Base-by-base conservation (phyloP, 768 basidiomycete genomes). In the Tubosaeta sp. region DNA sequence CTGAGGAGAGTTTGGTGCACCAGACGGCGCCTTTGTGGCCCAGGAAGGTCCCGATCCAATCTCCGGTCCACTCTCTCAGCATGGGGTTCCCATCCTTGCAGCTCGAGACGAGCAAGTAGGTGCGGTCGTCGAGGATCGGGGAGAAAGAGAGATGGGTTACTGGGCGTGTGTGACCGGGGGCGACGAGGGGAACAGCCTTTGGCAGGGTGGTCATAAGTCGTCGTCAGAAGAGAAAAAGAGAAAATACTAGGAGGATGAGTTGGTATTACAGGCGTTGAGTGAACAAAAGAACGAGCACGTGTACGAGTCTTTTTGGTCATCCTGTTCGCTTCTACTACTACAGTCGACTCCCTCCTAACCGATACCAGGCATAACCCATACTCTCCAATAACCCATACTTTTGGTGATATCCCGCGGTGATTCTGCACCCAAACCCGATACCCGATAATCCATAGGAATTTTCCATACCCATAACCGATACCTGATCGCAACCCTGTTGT, bases 21-120 rank as follows among this genome's bases (percentile, higher is more conserved):
- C 95, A 99, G 4, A 99, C 95, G 8, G 95, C 95, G 61, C 95
- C 97, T 69, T 91, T 90, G 73, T 90, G 88, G 22, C 88, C 88
- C 38, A 91, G 76, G 68, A 90, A 91, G 16, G 88, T 91, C 34
- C 97, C 97, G 66, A 97, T 90, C 97, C 97, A 99, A 71, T 99
- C 97, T 32, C 95, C 95, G 50, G 91, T 90, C 95, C 95, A 95
- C 65, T 93, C 88, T 65, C 93, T 83, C 59, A 97, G 75, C 91
- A 95, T 95, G 42, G 93, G 95, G 63, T 93, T 97, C 32, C 97
- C 97, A 78, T 98, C 97, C 73, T 98, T 99, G 77, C 97, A 98
- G 62, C 90, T 89, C 52, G 95, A 97, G 64, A 97, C 88, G 57
- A 99, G 80, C 57, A 97, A 75, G 71, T 86, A 98, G 41, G 85